Evolutionary conservation across 345 rosid genomes (phyloP), one percentile per base, ranked within the genome.

Genomic region (Linum lewisii): DNA sequence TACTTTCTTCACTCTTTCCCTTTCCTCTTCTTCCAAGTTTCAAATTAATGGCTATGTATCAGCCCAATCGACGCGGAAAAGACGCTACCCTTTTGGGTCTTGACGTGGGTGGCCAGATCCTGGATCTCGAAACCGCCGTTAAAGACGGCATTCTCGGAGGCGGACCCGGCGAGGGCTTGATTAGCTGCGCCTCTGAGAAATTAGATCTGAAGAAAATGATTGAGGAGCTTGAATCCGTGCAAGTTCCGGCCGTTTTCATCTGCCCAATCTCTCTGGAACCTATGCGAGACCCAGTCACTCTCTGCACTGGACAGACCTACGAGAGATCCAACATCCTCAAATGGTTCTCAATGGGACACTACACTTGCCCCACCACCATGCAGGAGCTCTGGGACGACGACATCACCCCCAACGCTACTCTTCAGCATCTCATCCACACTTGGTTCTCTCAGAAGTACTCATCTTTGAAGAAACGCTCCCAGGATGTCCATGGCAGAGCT

Each of bases 201-300:
- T 57, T 80, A 68, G 88, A 85, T 80, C 80, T 82, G 72, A 80
- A 69, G 74, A 75, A 75, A 68, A 84, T 84, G 85, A 70, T 84
- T 60, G 71, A 75, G 16, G 91, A 82, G 78, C 79, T 84, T 19
- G 79, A 80, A 60, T 69, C 70, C 37, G 63, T 76, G 1, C 88
- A 84, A 54, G 70, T 82, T 36, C 87, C 87, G 38, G 71, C 84
- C 14, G 91, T 84, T 38, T 84, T 84, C 62, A 79, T 84, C 9
- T 84, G 91, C 62, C 87, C 87, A n/a, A 84, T 84, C 66, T 84
- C 91, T 20, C 75, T 84, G 16, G 87, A 84, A 62, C 85, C 87
- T 59, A 84, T 84, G 91, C 82, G 73, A 66, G 85, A 84, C 67
- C 91, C 91, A 21, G 85, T 84, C 14, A 84, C 91, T 14, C 81